phyloP scores from a whole-genome alignment of 768 basidiomycete species.

The Leucosporidium creatinivorum region DNA sequence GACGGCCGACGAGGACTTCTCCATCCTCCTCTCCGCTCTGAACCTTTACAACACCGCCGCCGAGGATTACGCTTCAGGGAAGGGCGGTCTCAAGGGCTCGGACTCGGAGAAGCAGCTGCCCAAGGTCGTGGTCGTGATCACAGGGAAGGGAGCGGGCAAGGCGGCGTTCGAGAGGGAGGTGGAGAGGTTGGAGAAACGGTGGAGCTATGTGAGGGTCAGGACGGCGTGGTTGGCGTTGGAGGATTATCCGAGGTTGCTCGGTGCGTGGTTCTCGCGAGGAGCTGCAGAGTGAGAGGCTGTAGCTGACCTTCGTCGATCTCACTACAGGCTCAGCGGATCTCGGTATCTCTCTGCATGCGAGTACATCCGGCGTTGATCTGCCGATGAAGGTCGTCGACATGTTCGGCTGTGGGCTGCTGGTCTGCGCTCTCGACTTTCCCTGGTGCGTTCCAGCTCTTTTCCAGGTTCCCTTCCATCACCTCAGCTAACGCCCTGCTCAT shows the following conservation, averaged over 20 bases:
- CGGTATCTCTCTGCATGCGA: slow-evolving; percentile 82
- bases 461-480: not conserved
- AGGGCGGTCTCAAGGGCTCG: slow-evolving; percentile 17
- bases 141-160: slow-evolving; percentile 78
- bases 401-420: slow-evolving; percentile 94
- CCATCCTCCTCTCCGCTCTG: slow-evolving; percentile 70
- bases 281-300: not conserved
- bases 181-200: slow-evolving; percentile 52
- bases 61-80: slow-evolving; percentile 2
- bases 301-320: too few species aligned
- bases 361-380: slow-evolving; percentile 80
- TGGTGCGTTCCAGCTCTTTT: slow-evolving; percentile 52
- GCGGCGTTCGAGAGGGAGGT: slow-evolving; percentile 67
- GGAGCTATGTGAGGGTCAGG: slow-evolving; percentile 69
- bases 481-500: too few species aligned
- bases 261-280: slow-evolving; percentile 44
- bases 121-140: slow-evolving; percentile 72
- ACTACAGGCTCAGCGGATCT: slow-evolving; percentile 83
- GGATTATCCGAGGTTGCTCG: slow-evolving; percentile 82
- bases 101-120: slow-evolving; percentile 49
- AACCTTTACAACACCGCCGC: slow-evolving; percentile 60
- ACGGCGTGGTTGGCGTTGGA: slow-evolving; percentile 81
- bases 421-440: slow-evolving; percentile 76
- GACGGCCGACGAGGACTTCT: slow-evolving; percentile 96
- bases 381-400: slow-evolving; percentile 99